Base-by-base conservation (phyloP, 441 rosid genomes). In the Sinapis alba region DNA sequence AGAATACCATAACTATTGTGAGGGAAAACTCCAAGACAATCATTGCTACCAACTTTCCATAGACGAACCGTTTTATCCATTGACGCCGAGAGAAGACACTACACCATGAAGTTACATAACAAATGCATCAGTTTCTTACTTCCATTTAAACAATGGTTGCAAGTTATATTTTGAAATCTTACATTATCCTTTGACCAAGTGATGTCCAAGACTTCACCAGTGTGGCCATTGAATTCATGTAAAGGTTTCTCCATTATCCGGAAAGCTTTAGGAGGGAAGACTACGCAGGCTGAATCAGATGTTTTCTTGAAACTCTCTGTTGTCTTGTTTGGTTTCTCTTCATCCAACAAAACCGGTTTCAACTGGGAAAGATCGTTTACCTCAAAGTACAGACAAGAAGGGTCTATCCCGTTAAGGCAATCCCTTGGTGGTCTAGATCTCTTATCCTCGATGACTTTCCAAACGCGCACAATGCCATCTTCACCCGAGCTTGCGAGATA, bases 161-260 rank as follows among this genome's bases (percentile, higher is more conserved):
- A 62, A 62, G 36, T 27, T 15, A 20, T n/a, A 26, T 43, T 64
- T 45, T 1, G 66, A 58, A 57, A 63, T 73, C 90, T 83, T 72
- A 90, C 95, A 80, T 88, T 88, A 73, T 84, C 65, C 23, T 72
- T 84, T 3, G 95, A 88, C 95, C 95, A 90, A 2, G 95, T 81
- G 54, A 90, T 83, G 70, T 90, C 95, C 80, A 90, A 79, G 62
- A 90, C 78, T 72, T 86, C 85, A 16, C 84, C 86, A 1, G 63
- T 69, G 67, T 90, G 95, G 23, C 95, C 89, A 7, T 27, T 79
- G 71, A 88, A 90, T 69, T 88, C 92, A 8, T 86, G 82, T 69
- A 90, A 60, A 0, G 95, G 92, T 56, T 75, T 85, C 76, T 90
- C 92, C 88, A 78, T 41, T 63, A 90, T 66, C 77, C 89, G 84